These are phyloP conservation scores for Aureobasidium sp. DNA, from an alignment of 2,329 filamentous ascomycete species.

Conservation along the genomic window DNA sequence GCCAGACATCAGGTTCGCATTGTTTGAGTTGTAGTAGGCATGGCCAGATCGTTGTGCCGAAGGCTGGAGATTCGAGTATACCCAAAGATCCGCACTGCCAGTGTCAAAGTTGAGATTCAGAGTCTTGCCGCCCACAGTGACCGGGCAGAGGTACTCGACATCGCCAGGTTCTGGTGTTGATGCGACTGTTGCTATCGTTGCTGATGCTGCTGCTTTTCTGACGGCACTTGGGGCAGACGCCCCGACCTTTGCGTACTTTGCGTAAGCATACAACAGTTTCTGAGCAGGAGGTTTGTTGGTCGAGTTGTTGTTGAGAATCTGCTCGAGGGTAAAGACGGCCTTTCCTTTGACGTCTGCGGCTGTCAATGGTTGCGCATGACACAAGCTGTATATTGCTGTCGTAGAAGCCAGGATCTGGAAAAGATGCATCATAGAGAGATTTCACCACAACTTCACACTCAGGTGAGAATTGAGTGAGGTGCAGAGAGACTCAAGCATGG, in stretches of 20 bases:
- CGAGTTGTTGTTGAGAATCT: background rate
- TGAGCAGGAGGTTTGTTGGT: background rate
- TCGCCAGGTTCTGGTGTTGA: constrained; percentile 1
- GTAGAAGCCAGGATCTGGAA: background rate
- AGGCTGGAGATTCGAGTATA: constrained; percentile 55
- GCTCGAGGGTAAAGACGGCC: background rate
- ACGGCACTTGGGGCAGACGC: background rate
- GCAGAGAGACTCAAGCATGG: background rate
- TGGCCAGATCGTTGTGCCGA: constrained; percentile 48
- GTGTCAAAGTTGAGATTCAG: constrained; percentile 67
- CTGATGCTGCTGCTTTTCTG: background rate
- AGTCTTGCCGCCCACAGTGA: constrained; percentile 56
- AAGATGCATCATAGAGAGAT: background rate
- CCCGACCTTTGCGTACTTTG: constrained; percentile 7
- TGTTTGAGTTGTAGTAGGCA: constrained; percentile 48
- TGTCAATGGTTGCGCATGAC: background rate
- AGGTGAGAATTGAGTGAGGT: background rate
- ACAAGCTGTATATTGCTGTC: background rate
- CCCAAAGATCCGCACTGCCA: constrained; percentile 62
- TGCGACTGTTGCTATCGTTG: background rate
- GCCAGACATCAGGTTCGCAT: constrained; percentile 41
- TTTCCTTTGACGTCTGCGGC: constrained; percentile 1
- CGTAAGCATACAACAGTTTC: background rate
- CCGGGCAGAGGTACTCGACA: constrained; percentile 41
- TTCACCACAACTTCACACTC: background rate